Evolutionary conservation across 2,329 filamentous ascomycete genomes (phyloP), one percentile per base, ranked within the genome.

Genomic region (Fusarium brevicatenulatum): DNA sequence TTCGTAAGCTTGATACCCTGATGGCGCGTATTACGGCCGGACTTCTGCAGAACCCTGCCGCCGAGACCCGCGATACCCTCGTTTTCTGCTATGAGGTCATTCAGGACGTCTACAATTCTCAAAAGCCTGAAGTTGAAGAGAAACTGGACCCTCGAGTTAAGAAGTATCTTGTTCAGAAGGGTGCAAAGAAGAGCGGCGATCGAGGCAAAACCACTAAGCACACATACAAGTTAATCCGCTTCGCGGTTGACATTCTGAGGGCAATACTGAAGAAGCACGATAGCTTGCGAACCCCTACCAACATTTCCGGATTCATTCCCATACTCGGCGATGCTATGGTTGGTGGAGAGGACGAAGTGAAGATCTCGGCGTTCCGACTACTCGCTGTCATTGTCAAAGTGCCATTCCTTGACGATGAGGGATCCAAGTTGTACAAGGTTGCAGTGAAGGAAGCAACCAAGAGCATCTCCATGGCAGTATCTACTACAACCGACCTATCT

Each of bases 21-120:
- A 87, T 99, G 63, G 89, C 92, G 56, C 91, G 96, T 59, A 93
- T 99, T 58, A 92, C 93, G 3, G 88, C 93, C 12, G 97, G 96
- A 37, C 86, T 99, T 8, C 82, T 97, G 34, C 91, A 93, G 72
- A 99, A 99, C 76, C 87, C 92, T 7, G 91, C 91, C 0, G 91
- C 94, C 0, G 91, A 92, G 72, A 93, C 91, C 76, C 91, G 92
- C 54, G 94, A 97, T 73, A 91, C 95, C 44, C 85, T 99, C n/a
- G 85, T 97, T 0, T 98, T 99, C 81, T 97, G 95, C 80, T 98
- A 97, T 80, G 94, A 98, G 81, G 89, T 98, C 52, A 93, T 98
- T 44, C 93, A 97, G 78, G 92, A 95, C 71, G 93, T 94, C 2
- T 97, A 97, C 81, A 89, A 89, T 67, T 89, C 88, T 65, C 86